These are phyloP conservation scores for Cladosporium sp. DNA, from an alignment of 2,329 filamentous ascomycete species.

Conservation along the genomic window DNA sequence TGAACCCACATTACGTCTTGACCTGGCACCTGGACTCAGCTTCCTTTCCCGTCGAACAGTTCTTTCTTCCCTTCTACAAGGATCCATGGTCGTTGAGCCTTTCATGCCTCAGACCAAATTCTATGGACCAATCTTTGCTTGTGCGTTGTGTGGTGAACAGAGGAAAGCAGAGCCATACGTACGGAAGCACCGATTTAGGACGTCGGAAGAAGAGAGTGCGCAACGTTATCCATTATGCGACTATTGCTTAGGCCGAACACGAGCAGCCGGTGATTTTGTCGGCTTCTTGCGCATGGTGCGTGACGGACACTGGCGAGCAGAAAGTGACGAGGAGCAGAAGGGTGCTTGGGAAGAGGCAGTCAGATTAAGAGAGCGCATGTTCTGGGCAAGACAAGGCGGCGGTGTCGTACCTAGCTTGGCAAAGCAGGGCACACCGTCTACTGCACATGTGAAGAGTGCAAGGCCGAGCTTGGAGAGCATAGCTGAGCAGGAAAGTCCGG, in stretches of 20 bases:
- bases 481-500: slow-evolving; percentile 7
- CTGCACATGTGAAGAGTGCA: slow-evolving; percentile 2
- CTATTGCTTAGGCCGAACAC: slow-evolving; percentile 78
- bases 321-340: slow-evolving; percentile 77
- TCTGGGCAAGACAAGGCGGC: slow-evolving; percentile 89
- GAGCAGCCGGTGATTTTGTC: slow-evolving; percentile 87
- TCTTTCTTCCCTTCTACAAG: slow-evolving; percentile 75
- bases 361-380: slow-evolving; percentile 86
- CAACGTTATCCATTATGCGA: slow-evolving; percentile 86
- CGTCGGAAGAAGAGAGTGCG: slow-evolving; percentile 78
- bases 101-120: slow-evolving; percentile 53
- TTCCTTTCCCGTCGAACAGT: slow-evolving; percentile 90
- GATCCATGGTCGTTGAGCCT: slow-evolving; percentile 83
- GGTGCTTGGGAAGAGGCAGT: slow-evolving; percentile 94
- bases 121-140: slow-evolving; percentile 60
- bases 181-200: slow-evolving; percentile 82
- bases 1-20: slow-evolving; percentile 86
- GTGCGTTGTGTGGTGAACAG: slow-evolving; percentile 82
- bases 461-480: slow-evolving; percentile 25
- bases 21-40: slow-evolving; percentile 83
- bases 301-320: slow-evolving; percentile 84
- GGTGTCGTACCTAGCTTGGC: slow-evolving; percentile 69
- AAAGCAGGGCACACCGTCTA: slow-evolving; percentile 7
- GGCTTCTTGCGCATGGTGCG: slow-evolving; percentile 87
- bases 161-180: slow-evolving; percentile 67